Base-by-base conservation (phyloP, 2,329 filamentous ascomycete species). In the Colletotrichum cordylinicola region DNA sequence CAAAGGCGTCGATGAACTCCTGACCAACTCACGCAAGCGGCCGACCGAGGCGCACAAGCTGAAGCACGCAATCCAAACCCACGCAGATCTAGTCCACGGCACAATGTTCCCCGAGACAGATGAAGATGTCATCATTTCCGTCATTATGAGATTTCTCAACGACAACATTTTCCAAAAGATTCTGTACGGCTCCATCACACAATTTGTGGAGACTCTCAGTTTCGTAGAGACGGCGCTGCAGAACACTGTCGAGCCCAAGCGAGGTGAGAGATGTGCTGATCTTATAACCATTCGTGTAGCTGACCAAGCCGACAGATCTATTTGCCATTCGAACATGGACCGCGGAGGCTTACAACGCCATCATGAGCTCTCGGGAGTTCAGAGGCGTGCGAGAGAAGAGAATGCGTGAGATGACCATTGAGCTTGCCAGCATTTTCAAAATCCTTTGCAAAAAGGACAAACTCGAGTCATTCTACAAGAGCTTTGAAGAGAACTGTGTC, bases 291-390 rank as follows among this genome's bases (percentile, higher is more conserved):
- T 21, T 7, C 1, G 4, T 13, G 39, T 58, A 24, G 9, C 65
- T 52, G 24, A 70, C 31, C 6, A 39, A 24, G 3, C 2, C 29
- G 7, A 8, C 58, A 85, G 85, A 86, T 74, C 80, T 84, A 6
- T 85, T 85, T 43, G 80, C 84, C 0, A 79, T 85, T 6, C 79
- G 85, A 31, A 83, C 81, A 7, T 86, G 84, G 85, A 82, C 81
- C 12, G 83, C 83, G 12, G 85, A 86, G 62, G 82, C 84, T 5
- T 82, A 84, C 70, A 84, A 82, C 60, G 83, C 84, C 24, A 69
- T 86, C 15, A 72, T 86, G 24, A 82, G 80, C 61, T 79, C 81
- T 6, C 80, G 80, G 7, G 77, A 80, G 8, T 85, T 84, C 72
- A 73, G 67, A 52, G n/a, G 43, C 2, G 74, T 80, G 10, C 82